phyloP scores from a whole-genome alignment of 208 protist species.

The Vickermania ingenoplastis region DNA sequence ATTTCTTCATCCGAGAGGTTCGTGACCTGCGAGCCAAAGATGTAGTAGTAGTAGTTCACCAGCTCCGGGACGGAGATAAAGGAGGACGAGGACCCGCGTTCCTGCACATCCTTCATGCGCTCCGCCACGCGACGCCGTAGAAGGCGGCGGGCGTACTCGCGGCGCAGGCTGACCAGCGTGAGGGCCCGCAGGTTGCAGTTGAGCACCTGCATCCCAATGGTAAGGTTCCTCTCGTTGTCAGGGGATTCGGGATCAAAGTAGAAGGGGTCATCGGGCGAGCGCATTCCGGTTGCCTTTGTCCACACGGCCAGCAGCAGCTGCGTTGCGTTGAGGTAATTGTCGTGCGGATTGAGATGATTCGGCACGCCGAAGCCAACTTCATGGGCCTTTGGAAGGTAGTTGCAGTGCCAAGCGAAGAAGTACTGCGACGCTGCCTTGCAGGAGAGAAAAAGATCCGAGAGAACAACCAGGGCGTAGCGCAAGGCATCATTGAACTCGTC shows the following conservation, averaged over 20 bases:
- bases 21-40: neutral
- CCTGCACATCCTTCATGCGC: neutral
- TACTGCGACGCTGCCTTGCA: conserved; percentile 27
- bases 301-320: conserved; percentile 41
- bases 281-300: conserved; percentile 9
- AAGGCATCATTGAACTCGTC: conserved; percentile 16
- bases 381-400: conserved; percentile 12
- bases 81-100: neutral
- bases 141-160: neutral
- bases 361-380: conserved; percentile 3
- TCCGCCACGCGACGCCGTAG: neutral
- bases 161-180: neutral
- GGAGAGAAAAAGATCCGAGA: conserved; percentile 52
- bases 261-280: neutral
- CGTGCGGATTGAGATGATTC: neutral
- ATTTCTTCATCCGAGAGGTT: neutral
- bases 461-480: conserved; percentile 33
- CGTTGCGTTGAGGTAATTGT: conserved; percentile 12
- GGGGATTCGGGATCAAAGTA: neutral
- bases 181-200: neutral
- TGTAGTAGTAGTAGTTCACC: neutral
- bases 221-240: neutral
- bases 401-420: conserved; percentile 47
- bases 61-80: neutral
- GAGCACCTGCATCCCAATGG: neutral